Evolutionary conservation across 257 asterid species (phyloP).

Genomic region (Schizonepeta tenuifolia): DNA sequence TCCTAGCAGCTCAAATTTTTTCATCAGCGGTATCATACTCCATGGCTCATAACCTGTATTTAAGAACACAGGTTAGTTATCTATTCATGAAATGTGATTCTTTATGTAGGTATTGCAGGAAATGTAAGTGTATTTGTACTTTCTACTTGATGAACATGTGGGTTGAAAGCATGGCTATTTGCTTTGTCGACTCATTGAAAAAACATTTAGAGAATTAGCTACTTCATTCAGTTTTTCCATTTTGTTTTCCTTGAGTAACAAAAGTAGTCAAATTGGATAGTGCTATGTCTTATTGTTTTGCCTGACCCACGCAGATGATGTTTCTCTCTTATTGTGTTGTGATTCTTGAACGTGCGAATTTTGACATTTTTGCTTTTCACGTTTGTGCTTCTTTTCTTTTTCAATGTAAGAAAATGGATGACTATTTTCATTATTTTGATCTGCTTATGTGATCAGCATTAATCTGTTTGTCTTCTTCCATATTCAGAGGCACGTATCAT

Average conservation of each 20-base stretch:
- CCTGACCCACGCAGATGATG: not conserved
- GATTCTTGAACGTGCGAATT: not conserved
- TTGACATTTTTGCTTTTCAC: not conserved
- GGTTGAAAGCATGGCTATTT: not conserved
- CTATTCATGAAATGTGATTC: not conserved
- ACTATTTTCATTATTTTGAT: conserved; percentile 8
- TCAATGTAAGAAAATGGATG: not conserved
- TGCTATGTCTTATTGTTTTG: not conserved
- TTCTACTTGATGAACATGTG: not conserved
- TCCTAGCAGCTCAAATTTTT: conserved; percentile 45
- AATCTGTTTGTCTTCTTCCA: not conserved
- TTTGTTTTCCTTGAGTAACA: not conserved
- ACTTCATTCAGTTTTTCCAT: not conserved
- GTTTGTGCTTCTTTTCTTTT: not conserved
- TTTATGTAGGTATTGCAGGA: not conserved
- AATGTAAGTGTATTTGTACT: not conserved
- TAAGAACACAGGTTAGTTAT: conserved; percentile 43
- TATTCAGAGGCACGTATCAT: conserved; percentile 44
- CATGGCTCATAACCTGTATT: conserved; percentile 32
- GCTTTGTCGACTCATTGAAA: not conserved
- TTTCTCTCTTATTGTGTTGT: conserved; percentile 5
- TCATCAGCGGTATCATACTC: conserved; percentile 36
- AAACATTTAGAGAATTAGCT: conserved; percentile 5
- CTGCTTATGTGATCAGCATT: conserved; percentile 20
- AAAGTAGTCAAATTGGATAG: conserved; percentile 6